Evolutionary conservation across 1,284 basidiomycete genomes (phyloP).

Genomic region (Golubevia sp.): DNA sequence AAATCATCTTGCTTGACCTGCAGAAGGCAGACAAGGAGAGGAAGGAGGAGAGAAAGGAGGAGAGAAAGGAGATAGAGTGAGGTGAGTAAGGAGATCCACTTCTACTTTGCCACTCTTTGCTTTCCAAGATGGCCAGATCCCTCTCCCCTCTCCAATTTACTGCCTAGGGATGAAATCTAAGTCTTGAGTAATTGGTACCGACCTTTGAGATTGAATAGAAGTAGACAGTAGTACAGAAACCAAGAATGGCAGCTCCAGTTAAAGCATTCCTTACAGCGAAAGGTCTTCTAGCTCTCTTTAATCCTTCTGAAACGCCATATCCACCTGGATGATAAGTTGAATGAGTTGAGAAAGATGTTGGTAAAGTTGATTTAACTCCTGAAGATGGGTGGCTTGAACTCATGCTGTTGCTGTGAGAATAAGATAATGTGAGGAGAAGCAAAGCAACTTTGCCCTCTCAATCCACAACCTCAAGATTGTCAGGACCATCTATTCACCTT

Average conservation of each 20-base stretch:
- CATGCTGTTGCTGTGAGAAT: no score
- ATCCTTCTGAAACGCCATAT: slow-evolving; percentile 78
- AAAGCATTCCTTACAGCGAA: slow-evolving; percentile 79
- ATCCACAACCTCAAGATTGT: no score
- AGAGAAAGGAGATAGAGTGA: background rate
- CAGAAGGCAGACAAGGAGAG: background rate
- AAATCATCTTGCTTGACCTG: slow-evolving; percentile 53
- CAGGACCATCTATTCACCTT: no score
- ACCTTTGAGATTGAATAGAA: slow-evolving; percentile 76
- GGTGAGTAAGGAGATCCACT: no score
- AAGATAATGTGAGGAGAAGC: no score
- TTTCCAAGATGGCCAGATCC: no score
- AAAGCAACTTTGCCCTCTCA: no score
- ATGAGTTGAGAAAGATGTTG: background rate
- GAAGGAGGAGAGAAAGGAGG: background rate
- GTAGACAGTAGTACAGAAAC: slow-evolving; percentile 84
- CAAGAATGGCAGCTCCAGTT: slow-evolving; percentile 74
- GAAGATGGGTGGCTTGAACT: no score
- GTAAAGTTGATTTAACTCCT: background rate
- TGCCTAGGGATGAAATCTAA: no score
- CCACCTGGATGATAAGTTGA: background rate
- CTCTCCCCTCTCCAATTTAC: no score
- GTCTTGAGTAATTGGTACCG: no score
- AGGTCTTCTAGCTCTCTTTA: slow-evolving; percentile 82
- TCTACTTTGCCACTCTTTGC: no score